Conservation (phyloP, 164 flowering plant species). For the Saururus chinensis region DNA sequence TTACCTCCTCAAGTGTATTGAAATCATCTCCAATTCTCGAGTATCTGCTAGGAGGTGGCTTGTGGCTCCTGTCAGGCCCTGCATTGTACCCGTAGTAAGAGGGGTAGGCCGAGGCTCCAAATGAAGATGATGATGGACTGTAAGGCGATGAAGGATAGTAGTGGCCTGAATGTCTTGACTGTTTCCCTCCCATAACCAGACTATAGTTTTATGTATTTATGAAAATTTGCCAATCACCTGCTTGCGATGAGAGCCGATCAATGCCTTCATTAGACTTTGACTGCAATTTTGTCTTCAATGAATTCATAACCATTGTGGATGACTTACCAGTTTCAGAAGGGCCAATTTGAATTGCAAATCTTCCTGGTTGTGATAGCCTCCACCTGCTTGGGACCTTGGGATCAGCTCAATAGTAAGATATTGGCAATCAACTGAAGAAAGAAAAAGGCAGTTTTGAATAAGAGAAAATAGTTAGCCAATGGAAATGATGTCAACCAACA, state of each 20-base stretch:
- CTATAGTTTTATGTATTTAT: too few relatives aligned
- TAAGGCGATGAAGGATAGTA: neutral
- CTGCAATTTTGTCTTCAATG: too few relatives aligned
- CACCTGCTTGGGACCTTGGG: too few relatives aligned
- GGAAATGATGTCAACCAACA: neutral
- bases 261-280: neutral
- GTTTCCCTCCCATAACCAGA: conserved; percentile 8
- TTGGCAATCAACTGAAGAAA: too few relatives aligned
- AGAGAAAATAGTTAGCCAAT: too few relatives aligned
- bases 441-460: too few relatives aligned
- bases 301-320: too few relatives aligned
- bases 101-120: conserved; percentile 1
- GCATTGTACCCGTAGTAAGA: neutral
- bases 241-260: neutral
- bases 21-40: conserved; percentile 57
- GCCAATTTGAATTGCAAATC: too few relatives aligned
- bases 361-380: too few relatives aligned
- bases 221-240: too few relatives aligned
- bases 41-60: conserved; percentile 25
- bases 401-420: too few relatives aligned
- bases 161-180: conserved; percentile 1
- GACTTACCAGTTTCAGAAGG: too few relatives aligned
- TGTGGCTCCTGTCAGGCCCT: conserved; percentile 4
- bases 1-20: conserved; percentile 46
- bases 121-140: neutral